Conservation (phyloP, 108 stramenopile species). For the Pseudonitzschia pungens region DNA sequence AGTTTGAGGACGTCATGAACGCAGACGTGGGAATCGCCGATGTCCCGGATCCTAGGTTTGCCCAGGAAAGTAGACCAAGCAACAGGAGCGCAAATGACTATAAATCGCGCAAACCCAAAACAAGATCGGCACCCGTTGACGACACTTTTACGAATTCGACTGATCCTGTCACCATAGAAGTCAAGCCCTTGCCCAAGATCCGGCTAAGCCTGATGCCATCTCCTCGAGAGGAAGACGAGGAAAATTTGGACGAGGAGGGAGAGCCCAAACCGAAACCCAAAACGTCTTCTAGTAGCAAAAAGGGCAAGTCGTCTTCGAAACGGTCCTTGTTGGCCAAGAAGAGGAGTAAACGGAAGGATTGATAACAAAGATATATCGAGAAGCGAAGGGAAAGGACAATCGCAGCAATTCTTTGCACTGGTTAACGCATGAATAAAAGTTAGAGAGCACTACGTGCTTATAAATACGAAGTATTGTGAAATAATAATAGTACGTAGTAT, state of each 20-base stretch:
- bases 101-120: slow-evolving; percentile 20
- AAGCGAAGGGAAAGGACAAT: background rate
- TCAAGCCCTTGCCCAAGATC: slow-evolving; percentile 85
- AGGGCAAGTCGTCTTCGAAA: background rate
- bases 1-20: slow-evolving; percentile 57
- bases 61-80: slow-evolving; percentile 40
- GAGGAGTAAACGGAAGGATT: background rate
- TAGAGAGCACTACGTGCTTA: no score
- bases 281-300: background rate
- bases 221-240: slow-evolving; percentile 87
- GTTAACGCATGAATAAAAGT: no score
- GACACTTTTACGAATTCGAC: slow-evolving; percentile 18
- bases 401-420: no score
- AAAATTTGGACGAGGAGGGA: slow-evolving; percentile 43
- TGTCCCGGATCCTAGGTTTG: slow-evolving; percentile 30
- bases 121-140: slow-evolving; percentile 4
- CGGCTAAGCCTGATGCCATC: slow-evolving; percentile 83
- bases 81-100: slow-evolving; percentile 24
- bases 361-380: background rate
- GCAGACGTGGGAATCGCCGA: slow-evolving; percentile 19
- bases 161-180: slow-evolving; percentile 76
- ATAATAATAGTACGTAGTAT: no score
- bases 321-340: slow-evolving; percentile 1
- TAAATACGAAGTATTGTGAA: no score
- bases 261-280: slow-evolving; percentile 11